These are phyloP conservation scores for Boletus hoseneyae DNA, from an alignment of 1,284 basidiomycete genomes.

Conservation along the genomic window DNA sequence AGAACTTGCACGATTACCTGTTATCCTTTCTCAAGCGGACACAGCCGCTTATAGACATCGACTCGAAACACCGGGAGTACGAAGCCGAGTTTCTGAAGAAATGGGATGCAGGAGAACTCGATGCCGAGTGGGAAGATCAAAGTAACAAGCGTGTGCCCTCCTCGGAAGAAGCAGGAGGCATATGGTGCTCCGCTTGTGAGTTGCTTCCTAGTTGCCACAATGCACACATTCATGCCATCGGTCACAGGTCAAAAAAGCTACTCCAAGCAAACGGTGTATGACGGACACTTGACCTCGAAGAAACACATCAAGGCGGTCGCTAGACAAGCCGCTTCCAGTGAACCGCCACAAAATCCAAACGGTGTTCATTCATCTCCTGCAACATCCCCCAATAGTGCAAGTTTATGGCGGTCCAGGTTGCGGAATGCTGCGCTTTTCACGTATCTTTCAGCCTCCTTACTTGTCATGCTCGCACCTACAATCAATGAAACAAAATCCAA, in stretches of 20 bases:
- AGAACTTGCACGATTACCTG: conserved; percentile 80
- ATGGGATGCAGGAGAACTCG: conserved; percentile 78
- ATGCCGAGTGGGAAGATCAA: conserved; percentile 71
- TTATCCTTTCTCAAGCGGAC: conserved; percentile 85
- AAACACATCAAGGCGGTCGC: conserved; percentile 90
- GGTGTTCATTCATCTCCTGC: conserved; percentile 40
- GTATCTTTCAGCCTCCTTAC: conserved; percentile 65
- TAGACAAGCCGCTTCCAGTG: conserved; percentile 59
- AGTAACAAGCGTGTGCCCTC: conserved; percentile 38
- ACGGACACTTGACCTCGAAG: conserved; percentile 92
- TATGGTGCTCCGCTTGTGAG: conserved; percentile 97
- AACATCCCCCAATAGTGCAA: conserved; percentile 30
- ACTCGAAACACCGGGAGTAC: conserved; percentile 62
- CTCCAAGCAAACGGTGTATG: conserved; percentile 96
- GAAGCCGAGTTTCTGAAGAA: conserved; percentile 70
- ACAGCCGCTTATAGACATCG: conserved; percentile 82
- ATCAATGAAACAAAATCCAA: conserved; percentile 92
- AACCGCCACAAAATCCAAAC: conserved; percentile 59
- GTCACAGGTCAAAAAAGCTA: conserved; percentile 84
- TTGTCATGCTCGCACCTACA: conserved; percentile 61
- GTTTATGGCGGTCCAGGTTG: conserved; percentile 55
- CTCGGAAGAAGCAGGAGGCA: conserved; percentile 54
- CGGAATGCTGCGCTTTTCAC: conserved; percentile 73
- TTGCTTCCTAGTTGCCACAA: conserved; percentile 20
- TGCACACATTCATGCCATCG: conserved; percentile 10